A percentile compares a stretch with the other conserved stretches of the same genome.
Evolutionary conservation across 148 eudicot species (phyloP).

Genomic region (Rhododendron simsii): DNA sequence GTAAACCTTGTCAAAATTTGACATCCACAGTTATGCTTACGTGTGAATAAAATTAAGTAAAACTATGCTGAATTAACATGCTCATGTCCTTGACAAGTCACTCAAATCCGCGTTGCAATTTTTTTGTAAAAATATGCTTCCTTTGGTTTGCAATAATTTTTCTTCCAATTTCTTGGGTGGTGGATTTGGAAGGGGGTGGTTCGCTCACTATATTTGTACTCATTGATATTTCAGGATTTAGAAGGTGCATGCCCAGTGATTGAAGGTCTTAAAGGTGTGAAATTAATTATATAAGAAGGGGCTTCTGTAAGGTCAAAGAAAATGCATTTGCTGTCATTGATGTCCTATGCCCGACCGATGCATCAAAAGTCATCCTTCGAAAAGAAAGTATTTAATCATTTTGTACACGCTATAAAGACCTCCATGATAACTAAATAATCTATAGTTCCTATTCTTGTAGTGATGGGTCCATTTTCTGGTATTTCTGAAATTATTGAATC

Average conservation of each 20-base stretch:
- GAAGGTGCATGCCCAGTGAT: constrained; percentile 12
- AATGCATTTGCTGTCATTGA: not conserved
- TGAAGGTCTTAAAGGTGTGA: not conserved
- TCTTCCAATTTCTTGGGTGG: not conserved
- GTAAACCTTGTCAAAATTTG: not conserved
- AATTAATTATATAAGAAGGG: not conserved
- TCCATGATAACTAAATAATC: not conserved
- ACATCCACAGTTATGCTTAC: not conserved
- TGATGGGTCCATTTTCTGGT: constrained; percentile 32
- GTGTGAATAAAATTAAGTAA: not conserved
- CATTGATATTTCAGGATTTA: constrained; percentile 18
- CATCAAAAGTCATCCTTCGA: not conserved
- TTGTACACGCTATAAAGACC: not conserved
- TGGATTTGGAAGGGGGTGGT: not conserved
- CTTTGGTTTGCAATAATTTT: not conserved
- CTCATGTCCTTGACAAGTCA: not conserved
- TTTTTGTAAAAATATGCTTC: not conserved
- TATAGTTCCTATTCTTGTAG: not conserved
- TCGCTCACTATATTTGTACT: not conserved
- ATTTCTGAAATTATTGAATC: constrained; percentile 68
- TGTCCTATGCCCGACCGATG: constrained; percentile 1
- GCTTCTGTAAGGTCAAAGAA: constrained; percentile 7
- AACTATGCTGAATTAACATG: not conserved
- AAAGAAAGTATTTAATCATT: not conserved
- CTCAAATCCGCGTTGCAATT: not conserved